Evolutionary conservation across 2,329 filamentous ascomycete genomes (phyloP).

Genomic region (Aspergillus neotritici): DNA sequence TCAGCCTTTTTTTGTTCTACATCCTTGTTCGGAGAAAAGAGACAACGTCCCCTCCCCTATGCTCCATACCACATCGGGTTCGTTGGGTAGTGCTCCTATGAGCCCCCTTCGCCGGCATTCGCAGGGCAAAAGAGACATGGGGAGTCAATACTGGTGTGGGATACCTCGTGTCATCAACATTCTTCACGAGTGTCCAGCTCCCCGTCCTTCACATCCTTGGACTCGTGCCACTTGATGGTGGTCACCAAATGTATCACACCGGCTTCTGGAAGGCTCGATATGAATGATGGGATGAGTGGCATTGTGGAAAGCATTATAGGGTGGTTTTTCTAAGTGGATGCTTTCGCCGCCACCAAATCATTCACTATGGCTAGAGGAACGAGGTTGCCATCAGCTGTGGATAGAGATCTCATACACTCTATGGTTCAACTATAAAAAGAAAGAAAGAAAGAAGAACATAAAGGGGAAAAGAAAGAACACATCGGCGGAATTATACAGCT

Average conservation of each 20-base stretch:
- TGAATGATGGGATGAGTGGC: slow-evolving; percentile 4
- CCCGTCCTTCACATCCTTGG: no score
- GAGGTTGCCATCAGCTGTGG: slow-evolving; percentile 8
- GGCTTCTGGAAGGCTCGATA: no score
- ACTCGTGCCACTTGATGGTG: no score
- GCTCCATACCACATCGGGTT: background rate
- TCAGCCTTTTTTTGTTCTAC: background rate
- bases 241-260: no score
- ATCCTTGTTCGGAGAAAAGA: background rate
- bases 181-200: no score
- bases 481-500: slow-evolving; percentile 4
- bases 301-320: slow-evolving; percentile 6
- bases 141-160: no score
- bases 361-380: slow-evolving; percentile 10
- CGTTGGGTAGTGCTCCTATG: no score
- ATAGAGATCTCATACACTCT: slow-evolving; percentile 7
- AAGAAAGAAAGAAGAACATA: no score
- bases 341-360: slow-evolving; percentile 7
- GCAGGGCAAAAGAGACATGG: no score
- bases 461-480: background rate
- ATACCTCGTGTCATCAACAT: no score
- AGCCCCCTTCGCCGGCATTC: no score
- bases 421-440: slow-evolving; percentile 4
- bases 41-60: background rate
- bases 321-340: slow-evolving; percentile 9